phyloP scores from a whole-genome alignment of 1,139 yeast species.

The Geotrichum klebahnii region DNA sequence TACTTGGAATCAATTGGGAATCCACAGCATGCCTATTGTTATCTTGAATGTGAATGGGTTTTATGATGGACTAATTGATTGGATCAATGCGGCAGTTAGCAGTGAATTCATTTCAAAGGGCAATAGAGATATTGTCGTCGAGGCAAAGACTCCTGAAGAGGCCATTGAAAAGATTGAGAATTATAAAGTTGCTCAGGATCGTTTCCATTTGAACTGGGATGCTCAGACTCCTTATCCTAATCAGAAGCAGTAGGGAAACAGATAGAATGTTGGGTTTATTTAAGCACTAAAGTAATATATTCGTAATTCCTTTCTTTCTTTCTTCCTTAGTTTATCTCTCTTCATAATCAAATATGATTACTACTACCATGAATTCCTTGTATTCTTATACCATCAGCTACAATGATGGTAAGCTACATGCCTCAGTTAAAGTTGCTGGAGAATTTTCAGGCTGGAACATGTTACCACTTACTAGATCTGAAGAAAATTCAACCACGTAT shows the following conservation, averaged over 20 bases:
- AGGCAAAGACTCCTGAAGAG: conserved; percentile 56
- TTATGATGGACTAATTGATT: conserved; percentile 63
- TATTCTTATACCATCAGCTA: conserved; percentile 15
- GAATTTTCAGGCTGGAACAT: conserved; percentile 39
- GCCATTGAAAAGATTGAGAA: conserved; percentile 53
- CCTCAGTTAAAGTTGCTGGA: conserved; percentile 38
- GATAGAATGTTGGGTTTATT: neutral
- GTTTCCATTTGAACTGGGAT: conserved; percentile 71
- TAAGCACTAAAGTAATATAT: neutral
- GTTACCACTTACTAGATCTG: conserved; percentile 24
- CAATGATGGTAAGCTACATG: conserved; percentile 30
- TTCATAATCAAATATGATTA: too few relatives aligned
- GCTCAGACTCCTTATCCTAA: conserved; percentile 34
- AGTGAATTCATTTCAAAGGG: conserved; percentile 65
- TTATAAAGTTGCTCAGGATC: conserved; percentile 67
- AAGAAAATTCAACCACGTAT: conserved; percentile 17
- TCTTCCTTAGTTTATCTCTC: neutral
- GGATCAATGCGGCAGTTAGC: conserved; percentile 39
- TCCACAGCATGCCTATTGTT: conserved; percentile 76
- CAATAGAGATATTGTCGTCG: conserved; percentile 65
- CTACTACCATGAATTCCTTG: too few relatives aligned
- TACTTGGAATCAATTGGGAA: conserved; percentile 87
- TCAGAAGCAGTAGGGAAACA: neutral
- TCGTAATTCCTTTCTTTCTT: neutral
- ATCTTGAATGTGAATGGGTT: conserved; percentile 76